phyloP scores from a whole-genome alignment of 257 asterid genomes.

The Petrea volubilis region DNA sequence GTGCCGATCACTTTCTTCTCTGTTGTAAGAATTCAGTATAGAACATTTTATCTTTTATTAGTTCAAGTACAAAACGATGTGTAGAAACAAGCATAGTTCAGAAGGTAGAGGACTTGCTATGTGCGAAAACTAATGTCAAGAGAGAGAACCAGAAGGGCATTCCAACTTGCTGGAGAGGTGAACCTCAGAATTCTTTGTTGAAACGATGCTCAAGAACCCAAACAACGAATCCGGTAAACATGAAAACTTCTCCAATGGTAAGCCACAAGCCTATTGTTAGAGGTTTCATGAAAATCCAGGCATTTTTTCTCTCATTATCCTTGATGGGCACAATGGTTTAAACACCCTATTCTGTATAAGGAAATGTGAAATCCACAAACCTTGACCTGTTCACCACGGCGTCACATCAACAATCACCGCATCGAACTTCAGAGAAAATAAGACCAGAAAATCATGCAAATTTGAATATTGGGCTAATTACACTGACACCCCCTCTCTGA shows the following conservation, averaged over 20 bases:
- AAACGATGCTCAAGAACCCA: constrained; percentile 58
- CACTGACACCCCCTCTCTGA: too few relatives aligned
- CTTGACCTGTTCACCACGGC: constrained; percentile 30
- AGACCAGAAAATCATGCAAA: too few relatives aligned
- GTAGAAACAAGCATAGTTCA: too few relatives aligned
- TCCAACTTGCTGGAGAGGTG: constrained; percentile 47
- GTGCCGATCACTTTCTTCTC: constrained; percentile 57
- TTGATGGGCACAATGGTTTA: constrained; percentile 31
- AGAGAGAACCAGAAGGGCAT: constrained; percentile 54
- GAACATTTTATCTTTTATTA: neutral
- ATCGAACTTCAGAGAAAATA: constrained; percentile 10
- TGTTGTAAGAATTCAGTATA: constrained; percentile 18
- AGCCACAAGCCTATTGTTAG: constrained; percentile 42
- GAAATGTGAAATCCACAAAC: constrained; percentile 41
- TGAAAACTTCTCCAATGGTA: constrained; percentile 40
- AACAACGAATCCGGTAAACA: constrained; percentile 47
- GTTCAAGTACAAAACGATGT: too few relatives aligned
- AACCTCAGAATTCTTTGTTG: constrained; percentile 48
- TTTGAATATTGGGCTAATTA: too few relatives aligned
- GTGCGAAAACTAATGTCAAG: constrained; percentile 58
- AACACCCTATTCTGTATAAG: constrained; percentile 41
- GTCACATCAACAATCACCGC: constrained; percentile 44
- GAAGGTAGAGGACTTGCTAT: constrained; percentile 35
- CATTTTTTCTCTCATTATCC: too few relatives aligned
- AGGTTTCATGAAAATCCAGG: constrained; percentile 62